Evolutionary conservation across 192 early-diverging fungal genomes (phyloP).

Genomic region (Dispira parvispora): DNA sequence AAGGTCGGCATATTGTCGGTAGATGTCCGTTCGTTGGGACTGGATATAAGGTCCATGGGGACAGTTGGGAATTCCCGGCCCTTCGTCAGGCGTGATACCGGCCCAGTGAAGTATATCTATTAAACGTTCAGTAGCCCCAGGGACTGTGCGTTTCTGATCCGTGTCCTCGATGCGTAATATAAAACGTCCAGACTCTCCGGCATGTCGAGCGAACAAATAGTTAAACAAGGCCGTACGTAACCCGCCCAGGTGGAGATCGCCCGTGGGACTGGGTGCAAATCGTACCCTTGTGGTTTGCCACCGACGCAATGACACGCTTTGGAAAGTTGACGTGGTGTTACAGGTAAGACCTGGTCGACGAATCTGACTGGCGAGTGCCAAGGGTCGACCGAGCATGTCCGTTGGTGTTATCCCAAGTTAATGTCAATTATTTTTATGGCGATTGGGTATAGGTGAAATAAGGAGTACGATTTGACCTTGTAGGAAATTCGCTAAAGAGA

Average conservation of each 20-base stretch:
- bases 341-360: no score
- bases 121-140: constrained; percentile 54
- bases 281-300: constrained; percentile 41
- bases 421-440: no score
- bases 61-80: constrained; percentile 33
- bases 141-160: constrained; percentile 60
- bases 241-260: constrained; percentile 81
- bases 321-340: no score
- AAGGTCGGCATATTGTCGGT: constrained; percentile 41
- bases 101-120: constrained; percentile 49
- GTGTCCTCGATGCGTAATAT: constrained; percentile 91
- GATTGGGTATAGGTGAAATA: no score
- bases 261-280: constrained; percentile 90
- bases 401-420: no score
- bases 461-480: no score
- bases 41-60: constrained; percentile 50
- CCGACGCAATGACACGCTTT: no score
- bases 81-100: constrained; percentile 62
- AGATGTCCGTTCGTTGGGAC: constrained; percentile 59
- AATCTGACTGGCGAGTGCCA: no score
- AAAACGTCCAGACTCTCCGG: constrained; percentile 41
- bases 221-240: constrained; percentile 87
- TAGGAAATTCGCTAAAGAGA: no score
- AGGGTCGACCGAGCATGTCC: no score
- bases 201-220: constrained; percentile 60